phyloP scores from a whole-genome alignment of 805 yeast species.

The Starmerella riodocensis region DNA sequence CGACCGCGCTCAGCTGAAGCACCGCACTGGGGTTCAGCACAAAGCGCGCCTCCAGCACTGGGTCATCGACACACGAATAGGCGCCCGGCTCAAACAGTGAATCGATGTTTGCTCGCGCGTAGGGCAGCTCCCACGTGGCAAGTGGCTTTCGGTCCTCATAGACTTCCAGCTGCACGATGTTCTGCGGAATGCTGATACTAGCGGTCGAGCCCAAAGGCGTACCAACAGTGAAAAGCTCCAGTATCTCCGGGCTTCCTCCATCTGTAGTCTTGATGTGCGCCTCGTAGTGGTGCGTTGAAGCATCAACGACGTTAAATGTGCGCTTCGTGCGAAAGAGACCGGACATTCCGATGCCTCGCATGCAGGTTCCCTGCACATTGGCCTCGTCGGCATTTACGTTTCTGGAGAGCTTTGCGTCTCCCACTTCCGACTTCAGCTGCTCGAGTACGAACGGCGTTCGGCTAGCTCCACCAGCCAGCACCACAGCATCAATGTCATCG shows the following conservation, averaged over 20 bases:
- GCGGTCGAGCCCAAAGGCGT: slow-evolving; percentile 28
- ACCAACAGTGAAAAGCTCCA: slow-evolving; percentile 16
- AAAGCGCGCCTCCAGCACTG: slow-evolving; percentile 15
- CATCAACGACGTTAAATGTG: slow-evolving; percentile 47
- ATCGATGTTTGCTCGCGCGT: slow-evolving; percentile 18
- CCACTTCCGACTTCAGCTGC: slow-evolving; percentile 37
- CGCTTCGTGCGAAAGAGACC: slow-evolving; percentile 47
- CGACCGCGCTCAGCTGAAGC: slow-evolving; percentile 15
- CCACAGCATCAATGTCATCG: slow-evolving; percentile 31
- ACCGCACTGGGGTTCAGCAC: slow-evolving; percentile 15
- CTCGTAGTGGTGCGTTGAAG: slow-evolving; percentile 36
- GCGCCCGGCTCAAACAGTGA: slow-evolving; percentile 23
- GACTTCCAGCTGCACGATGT: slow-evolving; percentile 27
- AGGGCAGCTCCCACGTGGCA: slow-evolving; percentile 23
- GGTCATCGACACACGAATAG: slow-evolving; percentile 12
- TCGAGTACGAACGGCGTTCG: slow-evolving; percentile 71
- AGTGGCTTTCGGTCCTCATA: slow-evolving; percentile 31
- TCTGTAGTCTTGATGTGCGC: slow-evolving; percentile 29
- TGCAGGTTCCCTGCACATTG: slow-evolving; percentile 78
- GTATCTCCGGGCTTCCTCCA: neutral
- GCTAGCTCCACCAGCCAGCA: slow-evolving; percentile 80
- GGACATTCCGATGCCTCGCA: slow-evolving; percentile 66
- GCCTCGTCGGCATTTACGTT: slow-evolving; percentile 94
- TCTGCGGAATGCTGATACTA: slow-evolving; percentile 21
- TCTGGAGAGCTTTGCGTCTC: slow-evolving; percentile 45